Base-by-base conservation (phyloP, 352 stramenopile species). In the Phytophthora ohioensis region DNA sequence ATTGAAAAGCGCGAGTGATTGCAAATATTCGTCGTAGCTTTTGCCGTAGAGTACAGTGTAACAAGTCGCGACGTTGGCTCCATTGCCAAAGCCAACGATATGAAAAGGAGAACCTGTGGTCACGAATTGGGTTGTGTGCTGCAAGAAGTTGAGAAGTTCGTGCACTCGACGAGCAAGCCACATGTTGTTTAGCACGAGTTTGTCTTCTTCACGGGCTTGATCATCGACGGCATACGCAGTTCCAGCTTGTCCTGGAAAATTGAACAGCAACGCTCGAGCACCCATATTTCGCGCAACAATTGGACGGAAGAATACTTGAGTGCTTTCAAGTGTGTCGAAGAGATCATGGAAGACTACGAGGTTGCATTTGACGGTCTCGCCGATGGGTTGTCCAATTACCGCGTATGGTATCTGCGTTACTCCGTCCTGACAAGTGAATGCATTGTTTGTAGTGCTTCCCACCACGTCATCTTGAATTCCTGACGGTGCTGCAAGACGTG, bases 321-420 rank as follows among this genome's bases (percentile, higher is more conserved):
- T 96, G 61, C 85, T 91, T 46, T 98, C 94, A 45, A 95, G 75
- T 1, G 93, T 98, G 69, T 98, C 94, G 66, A 98, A 98, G 5
- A 98, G 86, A 61, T 98, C 94, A 57, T 98, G 89, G 57, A 97
- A 93, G 3, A 98, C 87, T 6, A 98, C 80, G 42, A 98, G 71
- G 64, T 95, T 98, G 64, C 87, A 92, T 34, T 91, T 93, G n/a
- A 70, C 58, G 4, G 73, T 83, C 10, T 75, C 77, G 2, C 81
- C 82, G 3, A 84, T 79, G 3, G 82, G 80, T 43, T 96, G 84
- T 0, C 92, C 92, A 5, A 91, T 72, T 11, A 97, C 61, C 17
- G 91, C 77, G 75, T 95, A 98, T 31, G 89, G 87, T 15, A 98
- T 90, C 31, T 79, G 79, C 5, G 91, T 97, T 17, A 91, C 66